Evolutionary conservation across 352 stramenopile genomes (phyloP), one percentile per base, ranked within the genome.

Genomic region (Phytopythium sindhum): DNA sequence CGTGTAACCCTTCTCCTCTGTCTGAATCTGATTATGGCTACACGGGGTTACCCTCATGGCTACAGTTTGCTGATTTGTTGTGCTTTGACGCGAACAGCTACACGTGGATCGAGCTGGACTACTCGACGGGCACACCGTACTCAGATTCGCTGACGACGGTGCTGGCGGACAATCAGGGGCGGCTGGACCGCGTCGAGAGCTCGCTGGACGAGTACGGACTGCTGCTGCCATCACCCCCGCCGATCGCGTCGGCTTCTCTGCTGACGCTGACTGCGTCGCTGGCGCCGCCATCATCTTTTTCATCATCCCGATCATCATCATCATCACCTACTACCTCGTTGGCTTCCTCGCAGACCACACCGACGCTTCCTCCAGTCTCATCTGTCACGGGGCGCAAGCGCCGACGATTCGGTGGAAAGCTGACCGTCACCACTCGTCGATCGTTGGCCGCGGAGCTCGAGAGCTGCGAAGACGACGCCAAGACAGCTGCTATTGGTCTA

Each of bases 91-190:
- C 14, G 9, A 15, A 26, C 28, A 91, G 82, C 56, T 91, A 80
- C 69, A 88, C 77, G 59, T 91, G 78, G 75, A 88, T 91, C 48
- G 80, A 91, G 51, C 69, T 85, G 14, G 69, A 87, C 41, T 81
- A 88, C 63, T 84, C 72, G 9, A 83, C 65, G 54, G 73, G 77
- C 7, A 77, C 66, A 55, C 73, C 65, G 11, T 84, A 81, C 44
- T 68, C 73, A 15, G 74, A 83, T 60, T 70, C 75, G 28, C 67
- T 80, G 4, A 80, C 69, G 2, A 66, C 60, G 31, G 63, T 66
- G n/a, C 37, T 80, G n/a, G 62, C 67, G 15, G 60, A 73, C 48
- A 81, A 68, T 31, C 74, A 72, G 42, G 75, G 69, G 29, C 63
- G 65, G 44, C 63, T 70, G 58, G 72, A 71, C 50, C 69, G 66